Evolutionary conservation across 1,284 basidiomycete species (phyloP).

Genomic region (Acaromyces ingoldii): DNA sequence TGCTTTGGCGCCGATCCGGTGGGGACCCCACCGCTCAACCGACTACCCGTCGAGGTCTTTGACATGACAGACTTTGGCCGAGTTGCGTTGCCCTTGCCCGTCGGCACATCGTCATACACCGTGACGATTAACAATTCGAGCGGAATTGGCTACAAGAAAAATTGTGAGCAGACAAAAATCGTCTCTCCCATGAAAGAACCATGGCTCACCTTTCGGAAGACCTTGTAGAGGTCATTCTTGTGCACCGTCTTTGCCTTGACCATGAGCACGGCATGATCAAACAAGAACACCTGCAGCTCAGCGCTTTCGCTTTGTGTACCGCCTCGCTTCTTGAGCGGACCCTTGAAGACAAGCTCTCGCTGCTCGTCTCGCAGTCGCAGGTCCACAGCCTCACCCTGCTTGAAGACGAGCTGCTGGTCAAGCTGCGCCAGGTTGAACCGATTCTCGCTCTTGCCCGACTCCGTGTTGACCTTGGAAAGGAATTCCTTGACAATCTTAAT

Average conservation of each 20-base stretch:
- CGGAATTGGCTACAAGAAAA: constrained; percentile 73
- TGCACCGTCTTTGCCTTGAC: constrained; percentile 81
- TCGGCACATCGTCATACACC: constrained; percentile 65
- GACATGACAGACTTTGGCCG: constrained; percentile 56
- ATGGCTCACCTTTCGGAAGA: constrained; percentile 76
- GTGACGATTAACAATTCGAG: constrained; percentile 84
- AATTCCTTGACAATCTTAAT: constrained; percentile 77
- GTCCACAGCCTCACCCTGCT: constrained; percentile 78
- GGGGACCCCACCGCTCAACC: constrained; percentile 43
- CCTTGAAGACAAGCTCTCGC: constrained; percentile 88
- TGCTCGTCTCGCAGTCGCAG: constrained; percentile 78
- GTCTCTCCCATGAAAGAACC: too few species aligned
- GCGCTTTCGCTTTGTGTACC: constrained; percentile 66
- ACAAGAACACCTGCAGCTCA: constrained; percentile 87
- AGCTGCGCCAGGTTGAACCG: constrained; percentile 85
- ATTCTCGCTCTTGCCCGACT: constrained; percentile 87
- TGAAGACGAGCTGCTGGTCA: constrained; percentile 79
- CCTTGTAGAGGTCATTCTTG: constrained; percentile 87
- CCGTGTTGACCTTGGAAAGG: constrained; percentile 80
- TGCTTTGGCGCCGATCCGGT: constrained; percentile 56
- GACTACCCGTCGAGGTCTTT: constrained; percentile 52
- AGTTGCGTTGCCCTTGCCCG: constrained; percentile 40
- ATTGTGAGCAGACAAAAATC: too few species aligned
- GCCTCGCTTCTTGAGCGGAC: constrained; percentile 84
- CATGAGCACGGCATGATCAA: constrained; percentile 94